Evolutionary conservation across 2,329 filamentous ascomycete genomes (phyloP), one percentile per base, ranked within the genome.

Genomic region (Ophiostoma sp.): DNA sequence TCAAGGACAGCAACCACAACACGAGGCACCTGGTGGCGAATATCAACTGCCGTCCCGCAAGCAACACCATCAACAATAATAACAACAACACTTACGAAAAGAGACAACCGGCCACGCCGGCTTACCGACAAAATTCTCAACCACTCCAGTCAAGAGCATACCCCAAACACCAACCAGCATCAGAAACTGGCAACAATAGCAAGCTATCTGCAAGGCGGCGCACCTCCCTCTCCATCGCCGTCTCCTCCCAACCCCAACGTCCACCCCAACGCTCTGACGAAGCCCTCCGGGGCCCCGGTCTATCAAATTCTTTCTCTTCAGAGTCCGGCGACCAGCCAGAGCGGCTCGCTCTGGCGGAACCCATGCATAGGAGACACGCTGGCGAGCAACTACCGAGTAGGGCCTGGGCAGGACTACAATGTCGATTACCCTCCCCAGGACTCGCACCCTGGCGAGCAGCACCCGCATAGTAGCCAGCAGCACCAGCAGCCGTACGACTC

Each of bases 301-400:
- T 77, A 80, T 79, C 83, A 82, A 83, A 86, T 86, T 84, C 81
- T 86, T 80, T 84, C 85, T 78, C 83, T 86, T 78, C 85, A 86
- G 82, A 84, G 80, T 80, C 83, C 86, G 83, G 86, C 85, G 85
- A 84, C 85, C 88, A 88, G 88, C 87, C 87, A 88, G 88, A 86
- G 89, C 88, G 87, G 83, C 81, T 85, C 85, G 88, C 88, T 90
- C 89, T 90, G 88, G 89, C 87, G 87, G 87, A 85, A 87, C 87
- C 87, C 85, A 90, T 90, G 87, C 81, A 86, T 86, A 81, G 86
- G 83, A 84, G 86, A 82, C 86, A 90, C 86, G 83, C 87, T 90
- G 87, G 88, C 87, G 85, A 85, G 87, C 85, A 87, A 89, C 81
- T 92, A 91, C 84, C 87, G 88, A 85, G 84, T 87, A 81, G 85